Evolutionary conservation across 345 rosid genomes (phyloP).

Genomic region (Dipteronia sinensis): DNA sequence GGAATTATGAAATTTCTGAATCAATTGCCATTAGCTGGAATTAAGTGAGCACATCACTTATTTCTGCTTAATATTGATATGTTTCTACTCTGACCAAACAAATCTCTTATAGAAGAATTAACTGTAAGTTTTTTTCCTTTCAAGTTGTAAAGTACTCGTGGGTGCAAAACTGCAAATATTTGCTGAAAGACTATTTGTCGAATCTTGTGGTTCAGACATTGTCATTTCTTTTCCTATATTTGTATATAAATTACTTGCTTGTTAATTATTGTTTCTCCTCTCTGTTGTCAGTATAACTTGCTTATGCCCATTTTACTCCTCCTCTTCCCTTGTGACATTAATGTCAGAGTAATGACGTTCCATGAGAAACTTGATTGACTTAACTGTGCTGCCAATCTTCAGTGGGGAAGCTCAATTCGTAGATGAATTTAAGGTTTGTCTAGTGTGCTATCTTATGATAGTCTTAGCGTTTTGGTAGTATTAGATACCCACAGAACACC

Average conservation of each 20-base stretch:
- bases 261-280: neutral
- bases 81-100: neutral
- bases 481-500: neutral
- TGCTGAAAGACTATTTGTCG: neutral
- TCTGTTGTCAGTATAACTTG: neutral
- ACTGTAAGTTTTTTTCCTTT: neutral
- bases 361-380: slow-evolving; percentile 3
- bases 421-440: neutral
- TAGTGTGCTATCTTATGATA: neutral
- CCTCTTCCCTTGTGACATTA: neutral
- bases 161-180: neutral
- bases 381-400: neutral
- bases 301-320: neutral
- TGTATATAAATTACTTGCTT: no score
- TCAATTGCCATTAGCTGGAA: neutral
- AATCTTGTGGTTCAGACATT: neutral
- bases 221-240: neutral
- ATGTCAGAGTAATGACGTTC: neutral
- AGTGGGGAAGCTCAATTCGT: neutral
- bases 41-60: neutral
- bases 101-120: neutral
- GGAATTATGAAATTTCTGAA: neutral
- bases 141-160: neutral
- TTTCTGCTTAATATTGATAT: neutral
- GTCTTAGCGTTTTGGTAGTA: neutral